Evolutionary conservation across 2,329 filamentous ascomycete genomes (phyloP), one percentile per base, ranked within the genome.

Genomic region (Hortaea werneckii): DNA sequence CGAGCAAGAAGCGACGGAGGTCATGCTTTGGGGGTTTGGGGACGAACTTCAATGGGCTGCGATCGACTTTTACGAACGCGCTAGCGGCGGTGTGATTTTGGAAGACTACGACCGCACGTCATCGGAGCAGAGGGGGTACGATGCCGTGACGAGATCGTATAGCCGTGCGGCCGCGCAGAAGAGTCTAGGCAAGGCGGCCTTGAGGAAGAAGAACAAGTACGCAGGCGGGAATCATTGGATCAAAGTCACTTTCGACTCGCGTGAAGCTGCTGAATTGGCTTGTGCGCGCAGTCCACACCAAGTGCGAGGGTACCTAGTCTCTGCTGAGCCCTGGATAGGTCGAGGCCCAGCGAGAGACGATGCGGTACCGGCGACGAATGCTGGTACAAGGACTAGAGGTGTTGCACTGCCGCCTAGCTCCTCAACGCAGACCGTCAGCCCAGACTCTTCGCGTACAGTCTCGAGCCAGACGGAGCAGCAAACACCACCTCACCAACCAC

Each of bases 151-250:
- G 56, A 79, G 84, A 42, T 80, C 84, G 7, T 77, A 83, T 52
- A 82, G 87, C 57, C 78, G 85, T 43, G 80, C 83, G 8, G 77
- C 83, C 6, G 80, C 83, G 41, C 78, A 80, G 47, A 75, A 78
- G 43, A 76, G 77, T 7, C 69, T 95, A 43, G 84, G 82, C 1
- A 68, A 77, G 12, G 82, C 83, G 34, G 86, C 94, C 57, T 79
- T 88, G 46, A 73, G 76, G 44, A 84, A 89, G 63, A 86, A 90
- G 59, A 87, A 89, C 66, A 78, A 76, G 50, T 88, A 87, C 51
- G 83, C 83, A 40, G 85, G 87, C 42, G 90, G 90, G 38, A 78
- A 85, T 55, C 86, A 95, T 70, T 96, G 90, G 90, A 87, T 95
- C 50, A 75, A 75, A 50, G 67, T 75, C 45, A 75, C 72, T 1